Evolutionary conservation across 371 early-diverging fungal genomes (phyloP), one percentile per base, ranked within the genome.

Genomic region (Fennellomyces sp.): DNA sequence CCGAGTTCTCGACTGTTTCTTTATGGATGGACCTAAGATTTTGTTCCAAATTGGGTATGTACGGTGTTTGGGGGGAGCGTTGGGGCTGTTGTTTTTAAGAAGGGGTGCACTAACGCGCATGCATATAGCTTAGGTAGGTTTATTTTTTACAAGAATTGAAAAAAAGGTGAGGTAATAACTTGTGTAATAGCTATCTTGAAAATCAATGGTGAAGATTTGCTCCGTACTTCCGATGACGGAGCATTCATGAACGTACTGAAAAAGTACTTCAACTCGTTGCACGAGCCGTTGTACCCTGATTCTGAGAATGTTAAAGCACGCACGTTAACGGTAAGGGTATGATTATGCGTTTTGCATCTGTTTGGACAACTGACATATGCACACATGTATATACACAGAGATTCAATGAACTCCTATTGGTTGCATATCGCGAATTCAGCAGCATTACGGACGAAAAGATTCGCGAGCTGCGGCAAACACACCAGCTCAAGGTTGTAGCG

Each of bases 11-110:
- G 99, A 98, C 82, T 95, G 94, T 67, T 91, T 94, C 66, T 94
- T 94, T 69, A 86, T 97, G 84, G 97, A 97, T 64, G 98, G 98
- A 0, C 95, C 97, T 7, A 88, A 88, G 60, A 82, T 95, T 25
- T 76, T 98, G 23, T 98, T 98, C 75, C 97, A 94, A 72, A 88
- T 98, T 53, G 94, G 94, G 78, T 75, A 72, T 64, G 82, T 70
- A 53, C n/a, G n/a, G n/a, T n/a, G n/a, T n/a, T n/a, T n/a, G n/a
- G n/a, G n/a, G n/a, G n/a, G n/a, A n/a, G n/a, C n/a, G n/a, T n/a
- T n/a, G n/a, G n/a, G n/a, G n/a, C n/a, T n/a, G n/a, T n/a, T n/a
- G n/a, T n/a, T n/a, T n/a, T n/a, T n/a, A 5, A 39, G 17, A n/a
- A 41, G 12, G 15, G 12, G n/a, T 41, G 19, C 17, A 41, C 19